phyloP scores from a whole-genome alignment of 257 asterid genomes.

The Solanum clarkiae region DNA sequence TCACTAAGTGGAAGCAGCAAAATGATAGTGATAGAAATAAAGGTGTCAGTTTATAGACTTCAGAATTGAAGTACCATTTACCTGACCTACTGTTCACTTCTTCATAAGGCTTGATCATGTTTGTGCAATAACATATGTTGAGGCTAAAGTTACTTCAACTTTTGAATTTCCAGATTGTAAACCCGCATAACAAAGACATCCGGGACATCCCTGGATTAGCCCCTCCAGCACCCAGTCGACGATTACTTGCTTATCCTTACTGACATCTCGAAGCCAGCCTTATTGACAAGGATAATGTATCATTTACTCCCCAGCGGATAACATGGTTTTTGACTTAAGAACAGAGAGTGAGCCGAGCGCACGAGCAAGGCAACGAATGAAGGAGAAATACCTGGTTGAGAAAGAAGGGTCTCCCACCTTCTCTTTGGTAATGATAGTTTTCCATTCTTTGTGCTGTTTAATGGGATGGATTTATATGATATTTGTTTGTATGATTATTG shows the following conservation, averaged over 20 bases:
- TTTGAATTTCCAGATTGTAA: conserved; percentile 50
- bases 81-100: not conserved
- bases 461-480: not conserved
- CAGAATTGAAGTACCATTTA: not conserved
- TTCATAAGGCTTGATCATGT: not conserved
- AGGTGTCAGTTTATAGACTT: not conserved
- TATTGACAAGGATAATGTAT: not conserved
- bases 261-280: not conserved
- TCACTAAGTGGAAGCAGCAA: not conserved
- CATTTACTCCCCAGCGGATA: not conserved
- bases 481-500: not conserved
- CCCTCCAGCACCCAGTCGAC: conserved; percentile 84
- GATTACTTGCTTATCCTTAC: conserved; percentile 47
- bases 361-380: not conserved
- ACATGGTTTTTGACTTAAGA: not conserved
- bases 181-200: conserved; percentile 73
- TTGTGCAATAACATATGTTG: not conserved
- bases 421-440: not conserved
- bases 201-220: conserved; percentile 92
- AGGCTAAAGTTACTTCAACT: not conserved
- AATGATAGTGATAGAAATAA: not conserved
- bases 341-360: not conserved
- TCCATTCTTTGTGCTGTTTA: not conserved
- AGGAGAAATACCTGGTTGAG: not conserved
- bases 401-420: not conserved